These are phyloP conservation scores for Ustilago curta DNA, from an alignment of 1,284 basidiomycete species.

Conservation along the genomic window DNA sequence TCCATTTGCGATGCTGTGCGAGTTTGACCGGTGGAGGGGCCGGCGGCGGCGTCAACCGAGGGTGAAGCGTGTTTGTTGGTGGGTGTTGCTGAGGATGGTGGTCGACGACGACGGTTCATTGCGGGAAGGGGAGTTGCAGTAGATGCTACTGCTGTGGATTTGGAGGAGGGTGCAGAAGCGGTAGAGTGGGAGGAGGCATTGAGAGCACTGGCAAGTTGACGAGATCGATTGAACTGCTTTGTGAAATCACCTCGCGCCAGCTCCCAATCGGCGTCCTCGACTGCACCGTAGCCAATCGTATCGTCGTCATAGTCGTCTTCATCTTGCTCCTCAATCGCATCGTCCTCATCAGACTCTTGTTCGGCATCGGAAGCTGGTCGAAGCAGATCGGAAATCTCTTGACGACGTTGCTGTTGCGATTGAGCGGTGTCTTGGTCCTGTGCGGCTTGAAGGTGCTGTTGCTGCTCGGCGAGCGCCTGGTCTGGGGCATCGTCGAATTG, in stretches of 20 bases:
- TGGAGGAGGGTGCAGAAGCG: conserved; percentile 18
- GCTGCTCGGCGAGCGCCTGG: conserved; percentile 2
- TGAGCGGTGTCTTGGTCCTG: conserved; percentile 34
- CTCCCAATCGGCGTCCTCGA: conserved; percentile 69
- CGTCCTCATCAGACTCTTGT: conserved; percentile 34
- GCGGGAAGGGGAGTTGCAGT: conserved; percentile 43
- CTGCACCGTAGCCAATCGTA: conserved; percentile 43
- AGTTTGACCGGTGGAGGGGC: conserved; percentile 22
- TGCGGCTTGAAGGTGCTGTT: conserved; percentile 18
- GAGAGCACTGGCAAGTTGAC: conserved; percentile 59
- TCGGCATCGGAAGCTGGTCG: conserved; percentile 40
- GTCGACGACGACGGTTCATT: conserved; percentile 50
- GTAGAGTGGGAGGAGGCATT: conserved; percentile 8
- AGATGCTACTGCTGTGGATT: not conserved
- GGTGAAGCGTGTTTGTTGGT: conserved; percentile 1
- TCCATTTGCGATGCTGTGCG: conserved; percentile 62
- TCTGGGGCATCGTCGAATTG: conserved; percentile 49
- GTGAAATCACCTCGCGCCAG: conserved; percentile 67
- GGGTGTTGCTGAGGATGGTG: conserved; percentile 6
- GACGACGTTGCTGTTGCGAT: conserved; percentile 32
- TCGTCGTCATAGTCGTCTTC: conserved; percentile 49
- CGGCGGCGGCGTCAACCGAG: conserved; percentile 17
- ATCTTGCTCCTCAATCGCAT: conserved; percentile 23
- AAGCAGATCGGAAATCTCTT: conserved; percentile 40
- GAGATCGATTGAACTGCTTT: conserved; percentile 67